Evolutionary conservation across 768 basidiomycete genomes (phyloP), one percentile per base, ranked within the genome.

Genomic region (Pisolithus tinctorius): DNA sequence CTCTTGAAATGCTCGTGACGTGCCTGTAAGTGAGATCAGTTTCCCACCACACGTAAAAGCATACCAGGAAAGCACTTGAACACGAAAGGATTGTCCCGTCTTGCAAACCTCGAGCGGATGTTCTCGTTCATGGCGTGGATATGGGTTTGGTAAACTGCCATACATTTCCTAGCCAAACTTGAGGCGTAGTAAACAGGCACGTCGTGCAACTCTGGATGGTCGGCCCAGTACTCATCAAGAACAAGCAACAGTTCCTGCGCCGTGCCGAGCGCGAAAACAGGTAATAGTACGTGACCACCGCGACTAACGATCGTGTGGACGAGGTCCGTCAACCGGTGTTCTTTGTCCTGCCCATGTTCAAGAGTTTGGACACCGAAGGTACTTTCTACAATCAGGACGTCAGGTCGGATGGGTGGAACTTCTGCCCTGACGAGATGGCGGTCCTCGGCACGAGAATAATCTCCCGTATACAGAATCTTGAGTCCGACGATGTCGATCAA

Each of bases 401-500:
- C 93, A 0, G 94, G 94, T 47, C 86, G 80, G 23, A 89, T 72
- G 2, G 92, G 88, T 10, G 95, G 95, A 3, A 96, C 73, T 67
- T 95, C 93, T 0, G 94, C 95, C 62, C 90, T 91, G 49, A 98
- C 93, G 23, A 99, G 78, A 78, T 98, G 95, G 27, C 89, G 79
- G 63, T 97, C 94, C 66, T 97, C 93, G 71, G 97, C 93, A 11
- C 94, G 83, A 47, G 93, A 95, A 65, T 96, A 96, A 68, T 99
- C 95, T 25, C 95, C 95, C 27, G 95, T 98, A 66, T 98, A 98
- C 4, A 99, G 75, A 54, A 98, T 86, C 64, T 86, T 90, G 36
- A 95, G 77, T 4, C 94, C 95, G 6, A 91, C 89, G 52, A 98
- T 91, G 66, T 97, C 92, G 63, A 99, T 89, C 57, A 96, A 75